Base-by-base conservation (phyloP, 2,329 filamentous ascomycete species). In the Paraconiothyrium sp. region DNA sequence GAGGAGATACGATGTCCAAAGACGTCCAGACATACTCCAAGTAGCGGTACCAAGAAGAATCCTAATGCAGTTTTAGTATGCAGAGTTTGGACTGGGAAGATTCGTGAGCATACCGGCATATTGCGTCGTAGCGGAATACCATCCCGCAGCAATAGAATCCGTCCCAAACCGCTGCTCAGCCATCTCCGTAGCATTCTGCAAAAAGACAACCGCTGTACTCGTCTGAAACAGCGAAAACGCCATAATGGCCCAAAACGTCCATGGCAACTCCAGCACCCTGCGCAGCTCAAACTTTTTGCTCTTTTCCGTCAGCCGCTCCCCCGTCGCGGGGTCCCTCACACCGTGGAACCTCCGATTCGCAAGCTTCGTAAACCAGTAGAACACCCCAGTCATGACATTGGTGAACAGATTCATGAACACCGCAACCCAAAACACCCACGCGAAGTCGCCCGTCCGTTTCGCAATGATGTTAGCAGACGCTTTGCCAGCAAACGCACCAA, bases 391-490 rank as follows among this genome's bases (percentile, higher is more conserved):
- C 1, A 82, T 80, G 0, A 83, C 69, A 57, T 89, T 89, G 9
- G 87, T 89, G 63, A 89, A 89, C 2, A 89, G 60, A 60, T 89
- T 88, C 84, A 89, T 89, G 67, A 87, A 86, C 0, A 89, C 86
- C 0, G 84, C 82, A 10, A 84, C 84, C 87, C 87, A 89, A 68
- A 84, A 89, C 0, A 85, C 85, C 85, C 86, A 89, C 56, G 83
- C 83, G 49, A 89, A 89, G 67, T 89, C 81, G 0, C 86, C 86
- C 0, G 84, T 85, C 13, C 83, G 84, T 65, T 84, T 81, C 0
- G 86, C 82, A 30, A 89, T 89, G 24, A 88, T 78, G 49, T 89
- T 89, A 3, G 87, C 86, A 0, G 86, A 86, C 0, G 85, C 81
- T 65, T 88, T 87, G 11, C 87, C 87, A 1, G 87, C 84, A 59